These are phyloP conservation scores for Yarrowia sp. DNA, from an alignment of 805 yeast species.

Conservation along the genomic window DNA sequence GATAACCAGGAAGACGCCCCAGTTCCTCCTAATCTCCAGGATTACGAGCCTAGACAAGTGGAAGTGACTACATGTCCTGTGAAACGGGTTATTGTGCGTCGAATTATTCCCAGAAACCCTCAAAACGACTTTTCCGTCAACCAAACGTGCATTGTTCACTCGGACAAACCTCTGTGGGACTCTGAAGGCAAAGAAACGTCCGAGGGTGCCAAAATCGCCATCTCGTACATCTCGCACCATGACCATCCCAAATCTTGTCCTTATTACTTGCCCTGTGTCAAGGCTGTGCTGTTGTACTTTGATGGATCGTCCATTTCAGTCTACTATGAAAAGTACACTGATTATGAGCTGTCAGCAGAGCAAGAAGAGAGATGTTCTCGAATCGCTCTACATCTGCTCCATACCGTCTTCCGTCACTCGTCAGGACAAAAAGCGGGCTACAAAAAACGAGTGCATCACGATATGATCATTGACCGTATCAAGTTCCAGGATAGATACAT, in stretches of 20 bases:
- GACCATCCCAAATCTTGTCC: slow-evolving; percentile 60
- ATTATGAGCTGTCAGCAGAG: slow-evolving; percentile 28
- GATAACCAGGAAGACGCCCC: background rate
- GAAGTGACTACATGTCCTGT: slow-evolving; percentile 17
- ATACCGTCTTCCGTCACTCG: slow-evolving; percentile 81
- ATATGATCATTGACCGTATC: slow-evolving; percentile 75
- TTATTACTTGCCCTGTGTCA: slow-evolving; percentile 82
- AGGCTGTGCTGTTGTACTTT: slow-evolving; percentile 62
- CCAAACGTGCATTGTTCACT: slow-evolving; percentile 69
- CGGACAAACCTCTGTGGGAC: slow-evolving; percentile 22
- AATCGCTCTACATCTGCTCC: slow-evolving; percentile 73
- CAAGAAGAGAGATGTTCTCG: slow-evolving; percentile 60
- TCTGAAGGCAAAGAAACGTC: slow-evolving; percentile 17
- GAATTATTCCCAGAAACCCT: slow-evolving; percentile 90
- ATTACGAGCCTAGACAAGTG: slow-evolving; percentile 28
- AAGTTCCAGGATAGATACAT: slow-evolving; percentile 81
- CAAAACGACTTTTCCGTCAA: slow-evolving; percentile 76
- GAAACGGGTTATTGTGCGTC: slow-evolving; percentile 55
- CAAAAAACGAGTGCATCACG: slow-evolving; percentile 84
- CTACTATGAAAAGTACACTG: slow-evolving; percentile 65
- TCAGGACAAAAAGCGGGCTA: slow-evolving; percentile 81
- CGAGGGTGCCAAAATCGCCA: slow-evolving; percentile 44
- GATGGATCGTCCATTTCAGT: slow-evolving; percentile 50
- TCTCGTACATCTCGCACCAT: slow-evolving; percentile 79
- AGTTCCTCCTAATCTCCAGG: slow-evolving; percentile 19